These are phyloP conservation scores for Fragaria iinumae DNA, from an alignment of 306 rosid genomes.

Conservation along the genomic window DNA sequence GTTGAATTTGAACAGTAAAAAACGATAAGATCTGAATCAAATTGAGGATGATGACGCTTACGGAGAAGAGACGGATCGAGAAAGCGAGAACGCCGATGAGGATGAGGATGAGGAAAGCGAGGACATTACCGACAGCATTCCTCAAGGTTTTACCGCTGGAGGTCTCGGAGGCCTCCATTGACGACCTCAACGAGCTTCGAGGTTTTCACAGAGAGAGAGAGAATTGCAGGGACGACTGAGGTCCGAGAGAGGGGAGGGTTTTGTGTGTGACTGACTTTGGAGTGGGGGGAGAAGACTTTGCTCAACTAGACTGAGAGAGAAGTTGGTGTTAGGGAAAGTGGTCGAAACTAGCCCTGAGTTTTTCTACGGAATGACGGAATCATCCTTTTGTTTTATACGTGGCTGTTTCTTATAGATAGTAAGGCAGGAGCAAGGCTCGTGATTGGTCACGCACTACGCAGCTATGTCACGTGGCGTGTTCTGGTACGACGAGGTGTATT, in stretches of 20 bases:
- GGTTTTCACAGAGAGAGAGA: background rate
- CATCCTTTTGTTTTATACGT: background rate
- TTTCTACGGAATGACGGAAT: background rate
- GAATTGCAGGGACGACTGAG: conserved; percentile 20
- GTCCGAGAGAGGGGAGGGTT: conserved; percentile 24
- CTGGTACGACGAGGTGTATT: background rate
- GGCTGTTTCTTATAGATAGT: background rate
- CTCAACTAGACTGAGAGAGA: background rate
- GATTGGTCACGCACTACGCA: conserved; percentile 18
- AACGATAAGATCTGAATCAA: conserved; percentile 43
- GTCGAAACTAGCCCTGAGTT: conserved; percentile 1
- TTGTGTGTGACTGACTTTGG: conserved; percentile 18
- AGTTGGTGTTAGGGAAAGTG: background rate
- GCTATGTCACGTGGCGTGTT: conserved; percentile 18
- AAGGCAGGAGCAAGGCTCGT: background rate
- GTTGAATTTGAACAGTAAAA: background rate
- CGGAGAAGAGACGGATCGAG: conserved; percentile 99
- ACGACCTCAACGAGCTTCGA: conserved; percentile 57
- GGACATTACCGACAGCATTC: conserved; percentile 81
- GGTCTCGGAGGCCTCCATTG: conserved; percentile 86
- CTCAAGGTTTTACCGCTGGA: conserved; percentile 48
- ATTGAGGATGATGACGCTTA: conserved; percentile 36
- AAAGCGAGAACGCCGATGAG: conserved; percentile 97
- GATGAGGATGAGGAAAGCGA: conserved; percentile 80
- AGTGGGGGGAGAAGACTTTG: conserved; percentile 20